A percentile compares a stretch with the other conserved stretches of the same genome.
These are phyloP conservation scores for Suhomyces anneliseae DNA, from an alignment of 1,139 yeast genomes.

Conservation along the genomic window DNA sequence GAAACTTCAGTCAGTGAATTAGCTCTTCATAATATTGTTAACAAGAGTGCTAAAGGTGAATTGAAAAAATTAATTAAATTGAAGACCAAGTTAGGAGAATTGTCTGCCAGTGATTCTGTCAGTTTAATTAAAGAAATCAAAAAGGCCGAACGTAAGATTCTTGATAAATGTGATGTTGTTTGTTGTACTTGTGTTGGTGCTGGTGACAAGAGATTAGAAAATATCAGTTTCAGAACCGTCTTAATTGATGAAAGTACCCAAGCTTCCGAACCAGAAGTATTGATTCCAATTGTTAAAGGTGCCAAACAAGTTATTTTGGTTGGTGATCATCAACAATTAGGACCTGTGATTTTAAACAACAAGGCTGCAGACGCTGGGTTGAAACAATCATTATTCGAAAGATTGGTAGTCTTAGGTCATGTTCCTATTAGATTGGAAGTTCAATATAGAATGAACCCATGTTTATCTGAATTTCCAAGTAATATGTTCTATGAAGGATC, in stretches of 20 bases:
- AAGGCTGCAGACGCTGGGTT: conserved; percentile 86
- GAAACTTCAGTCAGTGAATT: conserved; percentile 58
- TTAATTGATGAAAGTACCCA: conserved; percentile 92
- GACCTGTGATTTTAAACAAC: conserved; percentile 82
- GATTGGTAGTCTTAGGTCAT: conserved; percentile 81
- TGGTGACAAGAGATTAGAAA: conserved; percentile 64
- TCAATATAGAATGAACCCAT: conserved; percentile 95
- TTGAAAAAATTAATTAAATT: conserved; percentile 58
- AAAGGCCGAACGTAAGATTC: conserved; percentile 48
- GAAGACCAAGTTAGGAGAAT: conserved; percentile 70
- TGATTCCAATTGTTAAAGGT: conserved; percentile 86
- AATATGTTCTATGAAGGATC: conserved; percentile 93
- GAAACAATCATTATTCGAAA: conserved; percentile 80
- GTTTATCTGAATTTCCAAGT: conserved; percentile 81
- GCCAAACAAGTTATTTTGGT: conserved; percentile 87
- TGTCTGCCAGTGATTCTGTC: conserved; percentile 55
- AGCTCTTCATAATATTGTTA: conserved; percentile 53
- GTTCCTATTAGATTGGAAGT: conserved; percentile 85
- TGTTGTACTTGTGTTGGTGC: conserved; percentile 95
- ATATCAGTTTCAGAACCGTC: conserved; percentile 66
- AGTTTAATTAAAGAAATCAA: conserved; percentile 43
- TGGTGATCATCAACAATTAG: conserved; percentile 95
- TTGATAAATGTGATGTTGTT: conserved; percentile 71
- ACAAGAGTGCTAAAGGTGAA: conserved; percentile 49
- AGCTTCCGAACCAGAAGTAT: conserved; percentile 88